Conservation (phyloP, 2,329 filamentous ascomycete species). For the Xylaria sp. region DNA sequence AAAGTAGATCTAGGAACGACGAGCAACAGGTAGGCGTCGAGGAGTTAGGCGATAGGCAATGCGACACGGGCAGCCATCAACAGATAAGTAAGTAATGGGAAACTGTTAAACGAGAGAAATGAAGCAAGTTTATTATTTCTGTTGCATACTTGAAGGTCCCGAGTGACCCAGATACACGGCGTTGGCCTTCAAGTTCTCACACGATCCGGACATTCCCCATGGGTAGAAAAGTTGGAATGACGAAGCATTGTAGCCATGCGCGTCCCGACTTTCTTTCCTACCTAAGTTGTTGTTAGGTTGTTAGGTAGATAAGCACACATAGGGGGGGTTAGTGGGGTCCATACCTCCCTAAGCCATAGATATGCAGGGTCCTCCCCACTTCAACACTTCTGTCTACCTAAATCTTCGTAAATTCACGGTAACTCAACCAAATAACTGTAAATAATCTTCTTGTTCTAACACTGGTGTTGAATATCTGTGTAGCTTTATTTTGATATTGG, state of each 20-base stretch:
- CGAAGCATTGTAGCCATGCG: slow-evolving; percentile 8
- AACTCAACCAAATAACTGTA: no score
- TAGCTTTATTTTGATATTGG: no score
- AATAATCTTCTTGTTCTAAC: no score
- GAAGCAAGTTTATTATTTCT: slow-evolving; percentile 13
- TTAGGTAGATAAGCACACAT: background rate
- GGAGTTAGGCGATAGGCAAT: background rate
- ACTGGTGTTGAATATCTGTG: no score
- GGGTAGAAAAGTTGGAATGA: slow-evolving; percentile 8
- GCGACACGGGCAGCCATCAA: slow-evolving; percentile 9
- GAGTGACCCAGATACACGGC: slow-evolving; percentile 12
- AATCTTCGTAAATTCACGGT: no score
- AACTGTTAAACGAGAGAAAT: slow-evolving; percentile 21
- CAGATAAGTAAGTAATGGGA: background rate
- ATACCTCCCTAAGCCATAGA: background rate
- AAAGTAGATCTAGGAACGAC: slow-evolving; percentile 4
- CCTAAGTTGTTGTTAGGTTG: background rate
- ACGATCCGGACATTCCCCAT: slow-evolving; percentile 18
- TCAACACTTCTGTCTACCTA: background rate
- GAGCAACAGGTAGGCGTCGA: background rate
- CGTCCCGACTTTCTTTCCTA: slow-evolving; percentile 11
- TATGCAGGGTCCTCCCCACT: slow-evolving; percentile 21
- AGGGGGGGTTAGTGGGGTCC: slow-evolving; percentile 15
- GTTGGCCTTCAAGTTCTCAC: slow-evolving; percentile 1
- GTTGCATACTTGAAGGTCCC: slow-evolving; percentile 13